Evolutionary conservation across 2,329 filamentous ascomycete species (phyloP), one percentile per base, ranked within the genome.

Genomic region (Penicillium olsonii): DNA sequence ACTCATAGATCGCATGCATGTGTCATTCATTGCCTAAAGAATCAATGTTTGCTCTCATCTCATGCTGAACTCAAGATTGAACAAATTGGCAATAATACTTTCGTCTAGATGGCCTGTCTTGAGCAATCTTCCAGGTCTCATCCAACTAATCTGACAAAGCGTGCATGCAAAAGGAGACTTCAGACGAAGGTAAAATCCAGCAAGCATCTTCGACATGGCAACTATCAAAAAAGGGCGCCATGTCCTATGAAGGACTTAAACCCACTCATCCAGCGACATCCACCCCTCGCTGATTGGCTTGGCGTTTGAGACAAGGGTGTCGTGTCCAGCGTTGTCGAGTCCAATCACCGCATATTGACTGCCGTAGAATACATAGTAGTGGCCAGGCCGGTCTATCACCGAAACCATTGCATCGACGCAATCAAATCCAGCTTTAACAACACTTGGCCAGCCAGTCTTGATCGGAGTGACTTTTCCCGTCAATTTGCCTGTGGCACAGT

Each of bases 401-500:
- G 33, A 15, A 19, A 45, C 33, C 27, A 45, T 45, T 11, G 42
- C 33, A 31, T 37, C 22, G 18, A 37, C 34, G 20, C 11, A 22
- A 22, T 42, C 37, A 43, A 48, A 41, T 18, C 45, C 34, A 45
- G 42, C 42, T 9, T 45, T 34, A 2, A 27, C 22, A 29, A 45
- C 24, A 19, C 42, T 45, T 10, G 34, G 33, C 42, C 42, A 45
- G 12, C 42, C 42, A 10, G 35, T 22, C 7, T 34, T 26, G 18
- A 45, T 45, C 15, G 22, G 42, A 5, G 20, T 17, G 14, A 45
- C 33, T 11, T 37, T 45, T 2, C 26, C n/a, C 5, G 26, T 17
- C 9, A 45, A 12, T 6, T 19, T 45, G 12, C 37, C 33, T 8
- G 33, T 37, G n/a, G 33, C 10, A 20, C 18, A 37, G 10, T 45